Evolutionary conservation across 768 basidiomycete species (phyloP), one percentile per base, ranked within the genome.

Genomic region (Agaricus subrufescens): DNA sequence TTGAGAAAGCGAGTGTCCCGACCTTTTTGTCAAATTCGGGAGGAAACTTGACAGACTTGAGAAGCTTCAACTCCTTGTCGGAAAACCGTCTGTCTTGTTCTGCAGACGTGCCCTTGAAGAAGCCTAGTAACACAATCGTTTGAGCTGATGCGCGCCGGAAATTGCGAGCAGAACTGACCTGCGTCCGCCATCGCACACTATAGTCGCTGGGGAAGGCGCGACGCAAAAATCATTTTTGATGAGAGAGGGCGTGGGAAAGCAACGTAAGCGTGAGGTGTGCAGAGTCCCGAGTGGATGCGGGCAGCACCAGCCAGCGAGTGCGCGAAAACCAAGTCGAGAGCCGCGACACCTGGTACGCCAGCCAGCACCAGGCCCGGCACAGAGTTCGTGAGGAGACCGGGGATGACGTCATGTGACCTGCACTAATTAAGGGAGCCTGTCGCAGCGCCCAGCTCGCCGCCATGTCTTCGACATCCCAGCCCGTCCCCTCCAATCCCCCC

Each of bases 51-150:
- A 94, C 88, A 5, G 81, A 66, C 72, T 90, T 94, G 62, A 96
- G 83, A 34, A 95, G 79, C 64, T 93, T 93, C 51, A 87, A 73
- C 73, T 96, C 94, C 75, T 98, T 97, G 81, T 98, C 91, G 29
- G 90, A 90, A 71, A 98, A 97, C 50, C 95, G 84, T 62, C 89
- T 84, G 70, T 94, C 92, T 71, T 94, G 90, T 76, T 91, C 91
- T 31, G 89, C 87, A 61, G 89, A 91, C 26, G 90, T 93, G 66
- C 91, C 91, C 72, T 91, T 91, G 85, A 93, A 91, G 69, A 91
- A 91, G 29, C 90, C 90, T 86, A 53, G 29, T 40, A 40, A 14
- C 43, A 67, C 60, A 66, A 4, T 5, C 4, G 7, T n/a, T 45
- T 14, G 25, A 31, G 39, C 14, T 26, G 27, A 11, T 1, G 8